Conservation (phyloP, 805 yeast species). For the Kazachstania kunashirensis region DNA sequence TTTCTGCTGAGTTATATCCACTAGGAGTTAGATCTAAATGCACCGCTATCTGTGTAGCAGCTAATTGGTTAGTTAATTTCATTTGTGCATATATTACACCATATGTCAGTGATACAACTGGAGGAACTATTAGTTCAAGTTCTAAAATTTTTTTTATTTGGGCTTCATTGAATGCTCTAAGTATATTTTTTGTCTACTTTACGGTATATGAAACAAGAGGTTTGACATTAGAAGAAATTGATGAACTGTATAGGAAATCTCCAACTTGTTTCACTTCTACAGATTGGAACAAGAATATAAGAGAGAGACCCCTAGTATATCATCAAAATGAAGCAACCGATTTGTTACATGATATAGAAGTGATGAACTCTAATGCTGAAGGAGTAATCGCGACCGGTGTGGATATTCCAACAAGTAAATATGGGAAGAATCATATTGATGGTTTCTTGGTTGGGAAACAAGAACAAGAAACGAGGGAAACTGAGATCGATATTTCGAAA, state of each 20-base stretch:
- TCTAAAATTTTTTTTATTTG: constrained; percentile 67
- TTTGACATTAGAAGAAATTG: constrained; percentile 69
- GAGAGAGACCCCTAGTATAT: constrained; percentile 9
- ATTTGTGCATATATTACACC: constrained; percentile 70
- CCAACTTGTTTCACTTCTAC: constrained; percentile 44
- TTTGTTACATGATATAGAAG: constrained; percentile 7
- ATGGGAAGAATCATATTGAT: background rate
- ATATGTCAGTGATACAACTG: constrained; percentile 53
- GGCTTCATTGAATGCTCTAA: constrained; percentile 60
- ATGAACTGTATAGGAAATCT: constrained; percentile 59
- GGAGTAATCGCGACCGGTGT: background rate
- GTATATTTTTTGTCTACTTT: constrained; percentile 52
- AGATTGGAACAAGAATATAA: constrained; percentile 30
- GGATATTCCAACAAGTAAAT: background rate
- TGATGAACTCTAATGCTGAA: background rate
- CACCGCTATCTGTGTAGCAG: constrained; percentile 63
- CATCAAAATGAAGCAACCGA: constrained; percentile 5
- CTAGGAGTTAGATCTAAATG: constrained; percentile 69
- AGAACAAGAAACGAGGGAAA: background rate
- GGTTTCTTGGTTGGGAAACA: too few relatives aligned
- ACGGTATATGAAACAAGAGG: constrained; percentile 76
- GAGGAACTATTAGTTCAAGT: constrained; percentile 52
- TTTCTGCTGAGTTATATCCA: constrained; percentile 56
- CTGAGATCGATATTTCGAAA: background rate
- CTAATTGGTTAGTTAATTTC: constrained; percentile 77